These are phyloP conservation scores for Symbiodinium natans DNA, from an alignment of 73 alveolate genomes.

Conservation along the genomic window DNA sequence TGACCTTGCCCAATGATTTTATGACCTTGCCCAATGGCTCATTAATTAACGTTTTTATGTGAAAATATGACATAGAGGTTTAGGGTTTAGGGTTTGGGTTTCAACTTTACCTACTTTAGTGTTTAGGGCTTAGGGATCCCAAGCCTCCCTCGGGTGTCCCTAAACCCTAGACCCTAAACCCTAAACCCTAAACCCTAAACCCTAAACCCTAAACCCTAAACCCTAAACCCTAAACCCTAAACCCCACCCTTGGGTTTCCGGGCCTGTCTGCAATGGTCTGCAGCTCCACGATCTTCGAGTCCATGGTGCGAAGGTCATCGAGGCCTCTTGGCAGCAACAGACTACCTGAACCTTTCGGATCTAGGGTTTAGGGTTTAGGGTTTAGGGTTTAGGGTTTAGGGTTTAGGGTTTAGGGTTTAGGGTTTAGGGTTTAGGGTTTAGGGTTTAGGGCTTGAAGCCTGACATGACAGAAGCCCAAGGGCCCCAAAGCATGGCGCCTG, in stretches of 20 bases:
- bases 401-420: neutral
- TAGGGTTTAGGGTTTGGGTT: no score
- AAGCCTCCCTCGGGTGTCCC: no score
- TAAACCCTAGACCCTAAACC: neutral
- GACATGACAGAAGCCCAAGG: no score
- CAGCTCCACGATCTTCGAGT: constrained; percentile 91
- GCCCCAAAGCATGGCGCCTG: no score
- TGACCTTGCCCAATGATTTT: no score
- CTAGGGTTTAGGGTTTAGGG: neutral
- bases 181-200: neutral
- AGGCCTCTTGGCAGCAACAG: neutral
- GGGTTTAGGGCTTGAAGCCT: neutral
- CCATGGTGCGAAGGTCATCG: constrained; percentile 93
- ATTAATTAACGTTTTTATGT: no score
- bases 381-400: neutral
- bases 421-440: neutral
- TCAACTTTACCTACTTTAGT: no score
- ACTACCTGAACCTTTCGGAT: no score
- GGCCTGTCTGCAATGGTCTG: constrained; percentile 86
- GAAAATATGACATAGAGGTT: no score
- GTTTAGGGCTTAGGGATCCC: no score
- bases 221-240: neutral
- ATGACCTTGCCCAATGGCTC: no score
- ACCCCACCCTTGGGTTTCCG: neutral
- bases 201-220: neutral